Conservation (phyloP, 305 asterid species). For the Caryopteris hybrid region DNA sequence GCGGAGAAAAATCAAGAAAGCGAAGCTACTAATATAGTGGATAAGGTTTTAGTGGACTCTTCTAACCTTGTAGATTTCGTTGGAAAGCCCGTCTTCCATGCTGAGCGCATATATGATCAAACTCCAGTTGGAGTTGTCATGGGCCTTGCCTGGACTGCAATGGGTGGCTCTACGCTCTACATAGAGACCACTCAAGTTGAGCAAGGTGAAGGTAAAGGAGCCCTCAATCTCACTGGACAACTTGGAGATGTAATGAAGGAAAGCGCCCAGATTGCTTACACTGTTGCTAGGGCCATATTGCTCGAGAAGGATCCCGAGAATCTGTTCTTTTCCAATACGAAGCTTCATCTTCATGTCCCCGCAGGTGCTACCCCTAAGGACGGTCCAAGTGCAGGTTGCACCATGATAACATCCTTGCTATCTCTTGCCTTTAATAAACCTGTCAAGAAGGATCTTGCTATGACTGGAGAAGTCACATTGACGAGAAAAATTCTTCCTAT, state of each 20-base stretch:
- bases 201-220: constrained; percentile 94
- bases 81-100: constrained; percentile 97
- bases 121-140: constrained; percentile 93
- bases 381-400: constrained; percentile 99
- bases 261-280: constrained; percentile 93
- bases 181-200: constrained; percentile 70
- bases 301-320: constrained; percentile 67
- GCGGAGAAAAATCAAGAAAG: constrained; percentile 31
- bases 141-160: constrained; percentile 99
- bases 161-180: constrained; percentile 98
- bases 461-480: constrained; percentile 95
- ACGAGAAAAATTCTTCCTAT: constrained; percentile 93
- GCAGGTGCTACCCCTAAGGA: constrained; percentile 98
- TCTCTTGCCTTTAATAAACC: constrained; percentile 83
- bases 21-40: constrained; percentile 34
- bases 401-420: constrained; percentile 92
- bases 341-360: constrained; percentile 97
- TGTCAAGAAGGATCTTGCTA: constrained; percentile 84
- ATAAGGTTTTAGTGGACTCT: constrained; percentile 59
- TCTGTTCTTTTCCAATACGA: constrained; percentile 59
- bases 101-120: constrained; percentile 79
- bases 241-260: constrained; percentile 99
- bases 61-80: constrained; percentile 74
- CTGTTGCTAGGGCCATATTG: constrained; percentile 73
- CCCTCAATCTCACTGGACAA: constrained; percentile 75